Conservation (phyloP, 768 basidiomycete genomes). For the Pleurotus eryngii region DNA sequence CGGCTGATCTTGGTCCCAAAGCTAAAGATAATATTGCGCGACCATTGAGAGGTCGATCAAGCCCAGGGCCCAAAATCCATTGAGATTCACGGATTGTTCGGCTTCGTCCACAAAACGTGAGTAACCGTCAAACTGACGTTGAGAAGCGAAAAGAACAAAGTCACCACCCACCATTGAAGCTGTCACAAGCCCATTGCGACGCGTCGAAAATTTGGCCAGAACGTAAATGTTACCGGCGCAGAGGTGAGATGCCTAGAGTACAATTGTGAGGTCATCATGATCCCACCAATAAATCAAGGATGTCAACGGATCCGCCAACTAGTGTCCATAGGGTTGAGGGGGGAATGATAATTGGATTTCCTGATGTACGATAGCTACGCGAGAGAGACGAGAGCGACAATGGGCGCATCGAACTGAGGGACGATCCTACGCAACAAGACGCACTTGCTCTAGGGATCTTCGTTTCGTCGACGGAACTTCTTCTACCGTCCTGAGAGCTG, state of each 20-base stretch:
- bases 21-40: neutral
- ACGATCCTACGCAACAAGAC: neutral
- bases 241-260: slow-evolving; percentile 2
- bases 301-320: too few relatives aligned
- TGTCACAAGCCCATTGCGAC: neutral
- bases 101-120: too few relatives aligned
- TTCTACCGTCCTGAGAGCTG: too few relatives aligned
- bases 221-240: neutral
- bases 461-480: too few relatives aligned
- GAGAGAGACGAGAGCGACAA: neutral
- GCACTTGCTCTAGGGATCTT: neutral
- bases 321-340: too few relatives aligned
- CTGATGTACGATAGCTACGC: neutral
- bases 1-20: neutral
- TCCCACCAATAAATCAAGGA: neutral
- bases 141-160: slow-evolving; percentile 5
- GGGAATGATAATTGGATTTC: too few relatives aligned
- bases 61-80: neutral
- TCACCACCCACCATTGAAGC: neutral
- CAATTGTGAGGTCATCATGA: neutral
- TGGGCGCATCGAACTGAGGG: neutral
- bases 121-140: neutral
- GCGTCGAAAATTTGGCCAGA: neutral
- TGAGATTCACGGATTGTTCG: neutral
- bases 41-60: neutral